Conservation (phyloP, 768 basidiomycete genomes). For the Xanthoconium stramineum region DNA sequence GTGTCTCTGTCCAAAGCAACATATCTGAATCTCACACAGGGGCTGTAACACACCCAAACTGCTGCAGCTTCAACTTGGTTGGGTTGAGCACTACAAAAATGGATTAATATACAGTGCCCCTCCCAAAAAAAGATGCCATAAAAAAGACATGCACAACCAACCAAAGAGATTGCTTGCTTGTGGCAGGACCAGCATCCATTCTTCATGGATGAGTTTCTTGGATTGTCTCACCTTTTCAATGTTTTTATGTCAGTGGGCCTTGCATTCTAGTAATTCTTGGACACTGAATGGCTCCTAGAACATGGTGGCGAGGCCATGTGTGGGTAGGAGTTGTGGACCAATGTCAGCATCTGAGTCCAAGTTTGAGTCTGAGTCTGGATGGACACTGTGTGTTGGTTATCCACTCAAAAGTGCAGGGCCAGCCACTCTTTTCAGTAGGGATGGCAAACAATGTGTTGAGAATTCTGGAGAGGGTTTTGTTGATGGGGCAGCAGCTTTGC, state of each 20-base stretch:
- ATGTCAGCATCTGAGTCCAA: slow-evolving; percentile 76
- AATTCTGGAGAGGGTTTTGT: slow-evolving; percentile 19
- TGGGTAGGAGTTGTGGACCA: slow-evolving; percentile 76
- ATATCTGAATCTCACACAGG: slow-evolving; percentile 45
- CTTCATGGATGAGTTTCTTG: slow-evolving; percentile 78
- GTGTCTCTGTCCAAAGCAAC: slow-evolving; percentile 96
- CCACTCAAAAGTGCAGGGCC: slow-evolving; percentile 53
- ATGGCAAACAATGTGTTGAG: slow-evolving; percentile 20
- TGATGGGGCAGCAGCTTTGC: slow-evolving; percentile 31
- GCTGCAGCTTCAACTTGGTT: slow-evolving; percentile 73
- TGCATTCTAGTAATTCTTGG: slow-evolving; percentile 78
- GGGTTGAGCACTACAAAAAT: slow-evolving; percentile 75
- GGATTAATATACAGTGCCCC: background rate
- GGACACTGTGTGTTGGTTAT: slow-evolving; percentile 28
- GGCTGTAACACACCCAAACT: slow-evolving; percentile 64
- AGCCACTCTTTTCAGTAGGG: slow-evolving; percentile 33
- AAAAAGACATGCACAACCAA: slow-evolving; percentile 53
- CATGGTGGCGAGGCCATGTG: slow-evolving; percentile 29
- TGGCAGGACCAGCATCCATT: slow-evolving; percentile 98
- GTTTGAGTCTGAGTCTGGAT: slow-evolving; percentile 42
- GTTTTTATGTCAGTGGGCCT: slow-evolving; percentile 70
- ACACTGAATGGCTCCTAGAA: slow-evolving; percentile 63
- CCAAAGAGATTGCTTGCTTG: slow-evolving; percentile 73
- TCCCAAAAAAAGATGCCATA: background rate
- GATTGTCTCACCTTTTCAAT: slow-evolving; percentile 79